These are phyloP conservation scores for Atkinsonella texensis DNA, from an alignment of 2,329 filamentous ascomycete species.

Conservation along the genomic window DNA sequence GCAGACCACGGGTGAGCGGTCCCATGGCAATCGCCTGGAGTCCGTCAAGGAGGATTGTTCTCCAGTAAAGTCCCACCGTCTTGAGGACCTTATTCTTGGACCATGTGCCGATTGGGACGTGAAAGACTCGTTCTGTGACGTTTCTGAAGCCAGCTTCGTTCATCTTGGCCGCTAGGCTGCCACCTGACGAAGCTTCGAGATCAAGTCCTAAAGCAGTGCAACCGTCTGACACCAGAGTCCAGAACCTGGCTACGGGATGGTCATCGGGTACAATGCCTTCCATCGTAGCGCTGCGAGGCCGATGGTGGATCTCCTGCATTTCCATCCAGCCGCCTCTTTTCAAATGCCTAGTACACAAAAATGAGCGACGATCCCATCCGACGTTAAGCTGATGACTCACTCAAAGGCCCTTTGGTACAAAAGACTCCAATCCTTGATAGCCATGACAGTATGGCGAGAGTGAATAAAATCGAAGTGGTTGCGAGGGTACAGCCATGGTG, in stretches of 20 bases:
- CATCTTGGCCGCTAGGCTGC: constrained; percentile 31
- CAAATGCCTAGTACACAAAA: constrained; percentile 26
- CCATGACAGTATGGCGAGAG: constrained; percentile 43
- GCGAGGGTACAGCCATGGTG: constrained; percentile 39
- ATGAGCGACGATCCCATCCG: no score
- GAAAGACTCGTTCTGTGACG: constrained; percentile 35
- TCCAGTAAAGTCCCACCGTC: constrained; percentile 39
- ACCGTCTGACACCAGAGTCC: constrained; percentile 32
- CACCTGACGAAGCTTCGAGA: constrained; percentile 29
- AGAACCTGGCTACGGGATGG: constrained; percentile 34
- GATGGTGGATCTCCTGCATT: constrained; percentile 41
- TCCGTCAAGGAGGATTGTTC: constrained; percentile 36
- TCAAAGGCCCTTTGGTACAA: constrained; percentile 34
- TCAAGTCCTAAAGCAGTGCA: constrained; percentile 33
- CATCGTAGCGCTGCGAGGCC: constrained; percentile 30
- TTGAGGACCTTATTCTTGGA: constrained; percentile 38
- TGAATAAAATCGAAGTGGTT: constrained; percentile 51
- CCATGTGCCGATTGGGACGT: constrained; percentile 43
- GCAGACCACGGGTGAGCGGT: constrained; percentile 36
- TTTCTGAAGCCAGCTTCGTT: constrained; percentile 39
- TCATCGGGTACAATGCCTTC: constrained; percentile 24
- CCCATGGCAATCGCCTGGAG: constrained; percentile 39
- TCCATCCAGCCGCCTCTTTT: constrained; percentile 45
- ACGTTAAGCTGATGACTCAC: constrained; percentile 19
- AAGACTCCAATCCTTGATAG: constrained; percentile 41